Conservation (phyloP, 805 yeast genomes). For the Candida jianshihensis region DNA sequence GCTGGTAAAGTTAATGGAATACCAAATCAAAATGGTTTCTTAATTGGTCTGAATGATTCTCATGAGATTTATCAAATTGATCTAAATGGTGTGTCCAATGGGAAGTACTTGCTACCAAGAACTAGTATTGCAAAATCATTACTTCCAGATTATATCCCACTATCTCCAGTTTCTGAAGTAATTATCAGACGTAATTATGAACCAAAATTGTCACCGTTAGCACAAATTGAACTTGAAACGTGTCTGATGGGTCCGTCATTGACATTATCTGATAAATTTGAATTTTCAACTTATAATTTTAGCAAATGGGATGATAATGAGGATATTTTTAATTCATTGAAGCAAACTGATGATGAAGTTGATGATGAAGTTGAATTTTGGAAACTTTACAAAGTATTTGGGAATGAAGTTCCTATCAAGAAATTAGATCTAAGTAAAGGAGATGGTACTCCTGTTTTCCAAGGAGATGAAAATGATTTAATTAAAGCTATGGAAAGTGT, state of each 20-base stretch:
- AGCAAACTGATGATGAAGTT: neutral
- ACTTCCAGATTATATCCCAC: conserved; percentile 20
- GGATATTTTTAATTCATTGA: neutral
- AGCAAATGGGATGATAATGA: neutral
- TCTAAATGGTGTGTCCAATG: conserved; percentile 15
- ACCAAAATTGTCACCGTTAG: conserved; percentile 25
- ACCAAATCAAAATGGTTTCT: neutral
- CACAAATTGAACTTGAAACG: conserved; percentile 52
- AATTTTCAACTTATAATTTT: conserved; percentile 9
- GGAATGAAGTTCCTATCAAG: conserved; percentile 3
- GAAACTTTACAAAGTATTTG: conserved; percentile 2
- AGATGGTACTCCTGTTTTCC: conserved; percentile 13
- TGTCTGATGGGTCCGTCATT: conserved; percentile 24
- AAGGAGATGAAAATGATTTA: conserved; percentile 12
- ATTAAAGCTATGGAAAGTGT: conserved; percentile 15
- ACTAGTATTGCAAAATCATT: conserved; percentile 20
- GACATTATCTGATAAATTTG: conserved; percentile 9
- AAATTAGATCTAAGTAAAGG: conserved; percentile 12
- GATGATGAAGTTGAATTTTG: conserved; percentile 1
- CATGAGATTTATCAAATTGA: conserved; percentile 18
- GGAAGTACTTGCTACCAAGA: conserved; percentile 36
- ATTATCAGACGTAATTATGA: conserved; percentile 16
- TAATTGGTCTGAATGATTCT: conserved; percentile 2
- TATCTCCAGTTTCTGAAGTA: conserved; percentile 12
- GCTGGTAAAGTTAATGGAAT: neutral